Evolutionary conservation across 2,329 filamentous ascomycete genomes (phyloP).

Genomic region (Aspergillus udagawae): DNA sequence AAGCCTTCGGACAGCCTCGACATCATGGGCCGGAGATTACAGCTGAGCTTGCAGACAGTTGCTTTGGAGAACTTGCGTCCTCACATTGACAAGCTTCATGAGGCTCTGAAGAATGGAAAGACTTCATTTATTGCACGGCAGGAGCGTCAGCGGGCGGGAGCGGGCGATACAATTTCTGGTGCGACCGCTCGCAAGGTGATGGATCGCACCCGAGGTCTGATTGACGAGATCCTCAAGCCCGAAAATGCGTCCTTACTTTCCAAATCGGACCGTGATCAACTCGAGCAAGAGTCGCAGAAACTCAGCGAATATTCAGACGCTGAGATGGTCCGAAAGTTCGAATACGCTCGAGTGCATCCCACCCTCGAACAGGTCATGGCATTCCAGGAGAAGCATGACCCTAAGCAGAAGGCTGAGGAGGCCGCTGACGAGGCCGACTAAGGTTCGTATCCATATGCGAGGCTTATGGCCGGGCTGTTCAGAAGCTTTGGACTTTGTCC

Average conservation of each 20-base stretch:
- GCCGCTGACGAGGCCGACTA: neutral
- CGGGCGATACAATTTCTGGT: conserved; percentile 22
- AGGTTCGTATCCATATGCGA: neutral
- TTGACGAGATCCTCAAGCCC: conserved; percentile 32
- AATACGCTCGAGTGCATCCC: conserved; percentile 13
- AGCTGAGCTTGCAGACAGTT: conserved; percentile 19
- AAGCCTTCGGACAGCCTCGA: conserved; percentile 14
- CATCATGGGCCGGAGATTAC: conserved; percentile 23
- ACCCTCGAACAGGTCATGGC: conserved; percentile 21
- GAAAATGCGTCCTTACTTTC: conserved; percentile 19
- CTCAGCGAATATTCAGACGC: conserved; percentile 29
- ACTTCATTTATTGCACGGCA: conserved; percentile 2
- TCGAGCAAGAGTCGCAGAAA: conserved; percentile 22
- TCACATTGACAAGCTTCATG: conserved; percentile 24
- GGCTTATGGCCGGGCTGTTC: neutral
- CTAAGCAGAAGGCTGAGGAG: neutral
- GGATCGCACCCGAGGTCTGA: conserved; percentile 26
- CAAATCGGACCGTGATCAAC: conserved; percentile 19
- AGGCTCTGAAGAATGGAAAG: conserved; percentile 21
- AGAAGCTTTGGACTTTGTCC: neutral
- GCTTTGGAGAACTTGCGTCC: conserved; percentile 25
- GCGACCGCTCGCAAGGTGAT: conserved; percentile 19
- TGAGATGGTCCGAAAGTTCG: conserved; percentile 14
- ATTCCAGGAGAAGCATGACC: conserved; percentile 11
- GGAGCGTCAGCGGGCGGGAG: conserved; percentile 11